Conservation (phyloP, 768 basidiomycete genomes). For the Trametes maxima region DNA sequence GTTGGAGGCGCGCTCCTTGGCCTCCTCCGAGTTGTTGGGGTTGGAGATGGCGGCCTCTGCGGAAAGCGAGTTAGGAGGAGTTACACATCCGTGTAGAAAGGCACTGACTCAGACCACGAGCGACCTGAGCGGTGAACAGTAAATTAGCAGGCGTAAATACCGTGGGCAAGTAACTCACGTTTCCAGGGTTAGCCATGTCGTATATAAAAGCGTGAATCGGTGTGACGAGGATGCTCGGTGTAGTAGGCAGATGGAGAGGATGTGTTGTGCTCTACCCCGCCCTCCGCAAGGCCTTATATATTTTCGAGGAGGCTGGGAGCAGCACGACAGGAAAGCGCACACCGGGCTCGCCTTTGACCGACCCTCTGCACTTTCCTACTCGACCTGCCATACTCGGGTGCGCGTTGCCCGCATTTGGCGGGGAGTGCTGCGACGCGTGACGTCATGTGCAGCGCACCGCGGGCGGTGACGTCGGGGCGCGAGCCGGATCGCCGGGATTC, state of each 20-base stretch:
- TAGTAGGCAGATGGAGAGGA: neutral
- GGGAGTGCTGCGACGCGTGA: slow-evolving; percentile 13
- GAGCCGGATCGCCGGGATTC: neutral
- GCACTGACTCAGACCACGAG: slow-evolving; percentile 22
- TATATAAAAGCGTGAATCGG: too few species aligned
- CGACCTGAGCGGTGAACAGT: slow-evolving; percentile 5
- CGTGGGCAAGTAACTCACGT: slow-evolving; percentile 8
- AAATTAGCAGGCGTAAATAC: neutral
- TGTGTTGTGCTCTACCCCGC: neutral
- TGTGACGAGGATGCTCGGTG: too few species aligned
- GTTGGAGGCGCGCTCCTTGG: slow-evolving; percentile 18
- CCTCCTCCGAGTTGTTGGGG: slow-evolving; percentile 25
- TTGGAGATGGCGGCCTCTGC: slow-evolving; percentile 22
- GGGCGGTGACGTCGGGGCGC: neutral
- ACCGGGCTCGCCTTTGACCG: neutral
- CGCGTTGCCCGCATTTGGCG: neutral
- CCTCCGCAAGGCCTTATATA: slow-evolving; percentile 2
- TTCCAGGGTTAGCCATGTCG: slow-evolving; percentile 23
- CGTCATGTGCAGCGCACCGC: neutral
- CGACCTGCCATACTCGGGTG: slow-evolving; percentile 2
- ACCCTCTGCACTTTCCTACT: neutral
- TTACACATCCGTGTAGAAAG: too few species aligned
- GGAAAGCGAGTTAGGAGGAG: too few species aligned
- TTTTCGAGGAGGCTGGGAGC: neutral
- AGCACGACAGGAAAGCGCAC: neutral